phyloP scores from a whole-genome alignment of 805 yeast genomes.

The Starmerella tilneyi region DNA sequence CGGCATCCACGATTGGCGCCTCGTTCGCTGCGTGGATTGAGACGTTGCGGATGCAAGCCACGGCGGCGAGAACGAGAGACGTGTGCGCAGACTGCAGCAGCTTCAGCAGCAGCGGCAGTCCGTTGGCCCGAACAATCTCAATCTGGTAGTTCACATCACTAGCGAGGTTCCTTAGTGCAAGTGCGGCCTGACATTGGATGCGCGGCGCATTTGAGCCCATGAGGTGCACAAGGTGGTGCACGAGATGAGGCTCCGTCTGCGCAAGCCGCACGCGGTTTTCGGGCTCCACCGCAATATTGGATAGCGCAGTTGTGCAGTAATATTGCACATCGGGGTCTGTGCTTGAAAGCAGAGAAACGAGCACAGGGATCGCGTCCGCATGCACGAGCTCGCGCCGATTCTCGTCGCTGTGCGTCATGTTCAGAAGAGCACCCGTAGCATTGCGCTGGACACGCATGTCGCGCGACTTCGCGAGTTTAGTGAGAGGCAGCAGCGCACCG shows the following conservation, averaged over 20 bases:
- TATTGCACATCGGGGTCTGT: conserved; percentile 95
- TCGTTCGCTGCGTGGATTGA: conserved; percentile 95
- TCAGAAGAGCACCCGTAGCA: conserved; percentile 94
- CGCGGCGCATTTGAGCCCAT: conserved; percentile 92
- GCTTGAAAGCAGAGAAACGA: conserved; percentile 74
- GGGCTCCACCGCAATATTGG: conserved; percentile 96
- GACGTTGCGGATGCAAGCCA: conserved; percentile 94
- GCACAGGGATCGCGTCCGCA: conserved; percentile 96
- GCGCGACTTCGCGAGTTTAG: conserved; percentile 85
- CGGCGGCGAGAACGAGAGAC: conserved; percentile 89
- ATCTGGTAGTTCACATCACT: conserved; percentile 92
- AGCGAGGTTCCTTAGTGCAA: conserved; percentile 90
- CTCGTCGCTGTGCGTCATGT: conserved; percentile 96
- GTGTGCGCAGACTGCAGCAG: conserved; percentile 80
- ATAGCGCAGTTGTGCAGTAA: conserved; percentile 93
- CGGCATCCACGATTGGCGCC: conserved; percentile 91
- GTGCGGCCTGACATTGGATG: conserved; percentile 96
- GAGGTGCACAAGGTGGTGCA: conserved; percentile 71
- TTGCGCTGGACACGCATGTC: conserved; percentile 95
- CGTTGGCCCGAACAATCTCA: conserved; percentile 92
- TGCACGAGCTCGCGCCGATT: conserved; percentile 92
- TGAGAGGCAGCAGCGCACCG: conserved; percentile 90
- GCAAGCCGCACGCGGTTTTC: conserved; percentile 77
- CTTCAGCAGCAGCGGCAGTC: conserved; percentile 85
- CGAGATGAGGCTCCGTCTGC: conserved; percentile 85